These are phyloP conservation scores for Pichiaceae sp. DNA, from an alignment of 1,139 yeast species.

Conservation along the genomic window DNA sequence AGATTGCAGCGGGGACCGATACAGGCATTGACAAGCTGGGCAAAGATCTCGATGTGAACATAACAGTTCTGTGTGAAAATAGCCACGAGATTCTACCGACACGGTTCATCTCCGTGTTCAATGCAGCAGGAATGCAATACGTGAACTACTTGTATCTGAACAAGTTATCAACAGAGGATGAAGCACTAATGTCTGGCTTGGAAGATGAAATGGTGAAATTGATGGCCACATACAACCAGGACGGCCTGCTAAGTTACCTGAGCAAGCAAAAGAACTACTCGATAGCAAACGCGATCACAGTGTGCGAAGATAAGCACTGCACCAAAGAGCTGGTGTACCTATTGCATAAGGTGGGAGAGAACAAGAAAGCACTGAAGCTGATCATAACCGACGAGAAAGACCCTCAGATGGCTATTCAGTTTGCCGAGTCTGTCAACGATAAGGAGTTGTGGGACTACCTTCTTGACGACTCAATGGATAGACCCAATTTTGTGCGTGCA, in stretches of 20 bases:
- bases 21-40: slow-evolving; percentile 29
- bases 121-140: slow-evolving; percentile 35
- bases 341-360: slow-evolving; percentile 78
- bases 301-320: slow-evolving; percentile 48
- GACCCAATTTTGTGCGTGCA: slow-evolving; percentile 68
- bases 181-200: slow-evolving; percentile 41
- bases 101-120: slow-evolving; percentile 40
- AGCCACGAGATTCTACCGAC: slow-evolving; percentile 57
- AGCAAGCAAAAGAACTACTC: slow-evolving; percentile 50
- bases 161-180: slow-evolving; percentile 44
- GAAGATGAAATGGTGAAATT: slow-evolving; percentile 62
- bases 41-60: slow-evolving; percentile 31
- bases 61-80: slow-evolving; percentile 52
- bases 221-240: slow-evolving; percentile 53
- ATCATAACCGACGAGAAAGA: slow-evolving; percentile 73
- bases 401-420: slow-evolving; percentile 72
- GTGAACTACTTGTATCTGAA: slow-evolving; percentile 58
- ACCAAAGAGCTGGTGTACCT: slow-evolving; percentile 72
- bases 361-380: slow-evolving; percentile 62
- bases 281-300: slow-evolving; percentile 55
- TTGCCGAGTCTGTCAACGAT: slow-evolving; percentile 69
- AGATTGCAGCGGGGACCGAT: slow-evolving; percentile 31
- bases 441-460: slow-evolving; percentile 73
- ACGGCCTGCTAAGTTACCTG: slow-evolving; percentile 47
- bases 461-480: slow-evolving; percentile 59